A percentile compares a stretch with the other conserved stretches of the same genome.
phyloP scores from a whole-genome alignment of 306 rosid genomes.

The Vigna hirtella region DNA sequence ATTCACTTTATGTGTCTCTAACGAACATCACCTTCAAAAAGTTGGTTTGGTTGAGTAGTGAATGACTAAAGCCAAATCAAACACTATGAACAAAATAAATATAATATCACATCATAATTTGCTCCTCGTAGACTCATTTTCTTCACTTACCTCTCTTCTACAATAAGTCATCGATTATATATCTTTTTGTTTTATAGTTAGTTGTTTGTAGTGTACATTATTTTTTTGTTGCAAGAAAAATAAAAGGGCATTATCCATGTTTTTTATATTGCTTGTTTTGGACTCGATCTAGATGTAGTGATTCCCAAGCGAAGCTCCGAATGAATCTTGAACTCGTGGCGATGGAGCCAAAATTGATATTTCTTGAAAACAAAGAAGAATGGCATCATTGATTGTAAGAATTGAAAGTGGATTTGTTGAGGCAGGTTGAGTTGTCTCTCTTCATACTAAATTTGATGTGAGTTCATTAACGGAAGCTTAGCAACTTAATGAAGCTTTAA shows the following conservation, averaged over 20 bases:
- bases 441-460: constrained; percentile 44
- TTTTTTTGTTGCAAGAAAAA: not conserved
- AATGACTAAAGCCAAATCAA: constrained; percentile 48
- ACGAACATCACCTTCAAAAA: constrained; percentile 51
- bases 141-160: constrained; percentile 74
- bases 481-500: constrained; percentile 31
- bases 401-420: constrained; percentile 52
- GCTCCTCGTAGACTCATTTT: constrained; percentile 45
- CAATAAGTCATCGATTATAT: constrained; percentile 54
- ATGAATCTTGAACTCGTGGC: constrained; percentile 49
- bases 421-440: constrained; percentile 41
- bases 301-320: constrained; percentile 57
- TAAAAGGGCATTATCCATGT: not conserved
- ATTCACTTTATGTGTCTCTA: constrained; percentile 46
- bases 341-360: constrained; percentile 51
- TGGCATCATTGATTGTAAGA: constrained; percentile 62
- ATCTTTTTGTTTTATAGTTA: constrained; percentile 12
- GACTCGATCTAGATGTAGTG: constrained; percentile 74
- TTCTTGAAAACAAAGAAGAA: constrained; percentile 67
- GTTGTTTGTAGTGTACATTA: not conserved
- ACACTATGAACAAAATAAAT: constrained; percentile 13
- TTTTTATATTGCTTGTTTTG: constrained; percentile 67
- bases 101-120: constrained; percentile 43
- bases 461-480: constrained; percentile 42
- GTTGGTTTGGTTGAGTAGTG: constrained; percentile 56